Evolutionary conservation across 495 filamentous ascomycete species (phyloP).

Genomic region (Hypoxylon fuscum): DNA sequence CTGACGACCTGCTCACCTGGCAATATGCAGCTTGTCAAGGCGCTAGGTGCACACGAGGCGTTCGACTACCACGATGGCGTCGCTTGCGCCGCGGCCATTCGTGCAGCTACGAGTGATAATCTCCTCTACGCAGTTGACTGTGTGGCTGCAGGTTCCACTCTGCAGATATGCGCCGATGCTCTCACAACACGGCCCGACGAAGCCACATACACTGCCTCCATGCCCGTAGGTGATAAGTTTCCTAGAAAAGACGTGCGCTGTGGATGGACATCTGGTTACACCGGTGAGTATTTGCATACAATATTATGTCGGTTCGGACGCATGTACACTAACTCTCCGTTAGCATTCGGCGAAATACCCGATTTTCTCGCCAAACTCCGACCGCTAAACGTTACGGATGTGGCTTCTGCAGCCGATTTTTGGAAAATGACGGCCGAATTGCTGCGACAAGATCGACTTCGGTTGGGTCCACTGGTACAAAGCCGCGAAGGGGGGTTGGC

Average conservation of each 20-base stretch:
- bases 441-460: too few relatives aligned
- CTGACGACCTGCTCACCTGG: conserved; percentile 36
- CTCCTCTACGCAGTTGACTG: conserved; percentile 3
- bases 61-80: conserved; percentile 29
- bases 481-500: too few relatives aligned
- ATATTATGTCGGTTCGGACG: too few relatives aligned
- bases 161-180: not conserved
- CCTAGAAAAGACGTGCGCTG: not conserved
- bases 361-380: too few relatives aligned
- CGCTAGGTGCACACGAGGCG: conserved; percentile 34
- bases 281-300: too few relatives aligned
- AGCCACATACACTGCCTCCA: not conserved
- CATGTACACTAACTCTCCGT: too few relatives aligned
- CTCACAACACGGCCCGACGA: not conserved
- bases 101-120: not conserved
- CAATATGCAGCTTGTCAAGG: conserved; percentile 34
- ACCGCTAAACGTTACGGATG: too few relatives aligned
- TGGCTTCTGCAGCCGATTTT: too few relatives aligned
- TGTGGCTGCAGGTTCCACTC: not conserved
- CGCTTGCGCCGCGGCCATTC: conserved; percentile 16
- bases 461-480: too few relatives aligned
- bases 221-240: not conserved
- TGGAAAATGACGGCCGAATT: too few relatives aligned
- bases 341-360: too few relatives aligned
- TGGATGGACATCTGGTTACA: too few relatives aligned